Evolutionary conservation across 164 flowering plant genomes (phyloP).

Genomic region (Stephania japonica): DNA sequence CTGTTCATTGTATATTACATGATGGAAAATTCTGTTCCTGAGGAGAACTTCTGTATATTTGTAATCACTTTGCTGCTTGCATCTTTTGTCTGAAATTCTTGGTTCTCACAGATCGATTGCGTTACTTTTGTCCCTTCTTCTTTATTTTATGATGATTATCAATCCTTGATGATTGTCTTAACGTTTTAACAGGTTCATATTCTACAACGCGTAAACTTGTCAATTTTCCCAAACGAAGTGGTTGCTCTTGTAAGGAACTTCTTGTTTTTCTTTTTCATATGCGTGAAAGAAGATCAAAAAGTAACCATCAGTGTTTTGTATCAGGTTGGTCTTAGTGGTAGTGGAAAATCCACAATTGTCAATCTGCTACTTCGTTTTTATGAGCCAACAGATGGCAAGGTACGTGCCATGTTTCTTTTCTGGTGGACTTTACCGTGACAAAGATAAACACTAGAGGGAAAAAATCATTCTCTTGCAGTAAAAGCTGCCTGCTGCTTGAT

Average conservation of each 20-base stretch:
- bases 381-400: constrained; percentile 91
- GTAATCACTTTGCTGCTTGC: background rate
- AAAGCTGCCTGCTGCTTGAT: background rate
- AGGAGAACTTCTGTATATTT: background rate
- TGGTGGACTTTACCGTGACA: background rate
- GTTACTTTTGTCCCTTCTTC: constrained; percentile 1
- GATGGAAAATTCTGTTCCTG: background rate
- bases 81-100: background rate
- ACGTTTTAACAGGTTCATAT: constrained; percentile 54
- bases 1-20: background rate
- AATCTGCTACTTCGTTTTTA: constrained; percentile 85
- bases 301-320: constrained; percentile 10
- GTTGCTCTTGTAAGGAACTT: constrained; percentile 73
- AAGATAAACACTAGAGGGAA: background rate
- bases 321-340: constrained; percentile 96
- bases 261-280: constrained; percentile 5
- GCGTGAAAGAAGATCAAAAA: background rate
- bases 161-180: background rate
- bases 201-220: constrained; percentile 48
- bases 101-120: background rate
- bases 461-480: background rate
- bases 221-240: constrained; percentile 71
- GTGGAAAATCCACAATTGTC: constrained; percentile 92
- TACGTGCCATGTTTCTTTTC: constrained; percentile 18
- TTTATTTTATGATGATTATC: background rate